Base-by-base conservation (phyloP, 495 filamentous ascomycete genomes). In the Aspergillus affinis region DNA sequence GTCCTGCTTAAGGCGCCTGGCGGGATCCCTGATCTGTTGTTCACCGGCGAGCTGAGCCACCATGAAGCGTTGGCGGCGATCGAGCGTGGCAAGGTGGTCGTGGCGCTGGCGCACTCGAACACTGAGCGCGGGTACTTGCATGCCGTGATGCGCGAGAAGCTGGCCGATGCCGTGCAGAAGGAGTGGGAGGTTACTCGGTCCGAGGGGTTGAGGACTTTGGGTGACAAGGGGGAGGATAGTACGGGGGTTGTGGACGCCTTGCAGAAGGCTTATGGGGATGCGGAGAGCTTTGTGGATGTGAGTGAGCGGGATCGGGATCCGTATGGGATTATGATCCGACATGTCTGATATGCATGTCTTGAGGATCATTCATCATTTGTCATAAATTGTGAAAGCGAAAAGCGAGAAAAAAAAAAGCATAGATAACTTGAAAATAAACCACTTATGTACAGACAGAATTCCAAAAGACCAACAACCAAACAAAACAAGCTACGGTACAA, bases 1-100 rank as follows among this genome's bases (percentile, higher is more conserved):
- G 77, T 96, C 13, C 82, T 98, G 58, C 81, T 87, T 52, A 81
- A 86, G 54, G 78, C 86, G 18, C 66, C 74, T 18, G 74, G 75
- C 13, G 78, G 82, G 23, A 81, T 88, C 4, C 76, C 81, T 0
- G 92, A 97, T 68, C 75, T 97, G 26, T 73, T 93, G 0, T 89
- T 98, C 59, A 98, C 93, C 0, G 94, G 94, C 8, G 94, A 98
- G 71, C 83, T 98, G 82, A 88, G 84, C 54, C 94, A 98, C 71
- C 94, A 98, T 68, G 88, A 94, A 59, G 89, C 93, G 12, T 81
- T 98, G 46, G 84, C 89, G 30, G 88, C 90, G 21, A 91, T 88
- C 29, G 93, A 97, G 79, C 81, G 83, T n/a, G 94, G 94, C n/a
- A 87, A 88, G 58, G 86, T 82, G 57, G 91, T 97, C 0, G 82